Base-by-base conservation (phyloP, 805 yeast species). In the Candida suzukii region DNA sequence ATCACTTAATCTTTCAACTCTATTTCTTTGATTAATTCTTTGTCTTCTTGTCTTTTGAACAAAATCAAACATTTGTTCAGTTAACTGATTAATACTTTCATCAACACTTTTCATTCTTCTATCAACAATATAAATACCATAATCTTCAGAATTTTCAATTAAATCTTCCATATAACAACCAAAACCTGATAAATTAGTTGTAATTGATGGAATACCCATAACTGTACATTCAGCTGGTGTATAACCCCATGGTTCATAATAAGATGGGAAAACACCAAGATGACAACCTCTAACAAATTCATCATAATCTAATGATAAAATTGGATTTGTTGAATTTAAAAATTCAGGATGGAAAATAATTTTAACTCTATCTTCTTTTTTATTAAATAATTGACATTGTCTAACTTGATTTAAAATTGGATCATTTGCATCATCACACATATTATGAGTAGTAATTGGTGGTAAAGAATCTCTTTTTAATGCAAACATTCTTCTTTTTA, bases 211-310 rank as follows among this genome's bases (percentile, higher is more conserved):
- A 45, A 93, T 95, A 42, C 99, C 99, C 99, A 91, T 91, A 20
- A 93, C 99, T 0, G 99, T 91, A 70, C 99, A 93, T 63, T 91
- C 99, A 9, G 98, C 98, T 3, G 99, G 99, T 2, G 99, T 91
- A 64, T 91, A 91, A 31, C 99, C 99, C 99, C 99, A 91, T 4
- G 99, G 99, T 67, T 91, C 99, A 60, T 91, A 91, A 67, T 91
- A 91, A 0, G 96, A 88, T 38, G 99, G 99, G 81, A 91, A 91
- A 39, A 91, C 96, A 61, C 99, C 99, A 63, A 93, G 69, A 64
- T 91, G 98, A 61, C 97, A 90, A 46, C 99, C 99, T 52, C 99
- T 77, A 37, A 91, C 99, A 63, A 91, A 91, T 62, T 91, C 99
- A 61, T 91, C 99, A 62, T 91, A 91, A 63, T 91, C 99, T 43